Percentiles rank a stretch among this genome's conserved stretches.
phyloP scores from a whole-genome alignment of 2,329 filamentous ascomycete species.

The Corinectria fuckeliana region DNA sequence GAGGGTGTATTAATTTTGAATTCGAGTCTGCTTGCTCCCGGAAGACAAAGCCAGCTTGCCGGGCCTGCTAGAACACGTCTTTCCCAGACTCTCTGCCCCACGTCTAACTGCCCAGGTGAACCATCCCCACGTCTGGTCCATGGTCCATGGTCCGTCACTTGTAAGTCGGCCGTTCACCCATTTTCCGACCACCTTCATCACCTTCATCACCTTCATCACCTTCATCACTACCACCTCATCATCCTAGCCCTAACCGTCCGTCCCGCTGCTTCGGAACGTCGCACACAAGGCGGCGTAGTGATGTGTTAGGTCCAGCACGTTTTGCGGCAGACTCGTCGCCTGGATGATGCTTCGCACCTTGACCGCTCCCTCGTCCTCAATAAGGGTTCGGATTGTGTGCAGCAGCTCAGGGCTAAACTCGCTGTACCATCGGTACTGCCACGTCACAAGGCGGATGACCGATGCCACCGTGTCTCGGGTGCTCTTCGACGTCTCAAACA shows the following conservation, averaged over 20 bases:
- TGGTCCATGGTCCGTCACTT: background rate
- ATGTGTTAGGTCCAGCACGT: constrained; percentile 92
- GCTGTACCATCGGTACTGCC: constrained; percentile 99
- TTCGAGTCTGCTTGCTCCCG: constrained; percentile 10
- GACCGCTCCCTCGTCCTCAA: constrained; percentile 96
- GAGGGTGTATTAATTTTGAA: constrained; percentile 19
- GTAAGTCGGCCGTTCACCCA: background rate
- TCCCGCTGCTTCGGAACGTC: constrained; percentile 92
- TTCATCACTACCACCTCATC: background rate
- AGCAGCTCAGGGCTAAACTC: constrained; percentile 96
- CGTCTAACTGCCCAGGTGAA: background rate
- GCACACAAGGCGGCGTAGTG: constrained; percentile 95
- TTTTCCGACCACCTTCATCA: background rate
- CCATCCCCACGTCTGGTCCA: constrained; percentile 1
- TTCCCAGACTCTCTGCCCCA: background rate
- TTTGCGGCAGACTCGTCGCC: constrained; percentile 90
- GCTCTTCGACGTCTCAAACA: constrained; percentile 79
- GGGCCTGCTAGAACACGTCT: constrained; percentile 10
- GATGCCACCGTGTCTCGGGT: constrained; percentile 81
- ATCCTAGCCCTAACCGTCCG: constrained; percentile 67
- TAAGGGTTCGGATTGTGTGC: constrained; percentile 86
- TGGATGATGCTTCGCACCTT: constrained; percentile 98
- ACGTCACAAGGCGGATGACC: constrained; percentile 91
- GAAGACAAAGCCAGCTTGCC: constrained; percentile 11
- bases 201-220: background rate